Evolutionary conservation across 2,329 filamentous ascomycete species (phyloP).

Genomic region (Aureobasidium sp.): DNA sequence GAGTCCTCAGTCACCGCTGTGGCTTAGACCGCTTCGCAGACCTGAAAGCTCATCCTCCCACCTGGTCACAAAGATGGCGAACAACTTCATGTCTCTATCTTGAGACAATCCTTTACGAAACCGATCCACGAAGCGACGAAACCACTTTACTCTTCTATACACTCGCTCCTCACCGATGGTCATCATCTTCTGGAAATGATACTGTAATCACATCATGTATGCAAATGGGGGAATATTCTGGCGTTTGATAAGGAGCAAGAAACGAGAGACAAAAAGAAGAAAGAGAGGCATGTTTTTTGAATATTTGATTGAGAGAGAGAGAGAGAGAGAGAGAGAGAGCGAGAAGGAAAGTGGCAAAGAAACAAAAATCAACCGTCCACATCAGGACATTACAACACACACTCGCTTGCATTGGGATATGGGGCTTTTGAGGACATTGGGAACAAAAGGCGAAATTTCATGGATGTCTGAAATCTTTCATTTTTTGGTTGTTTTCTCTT

Average conservation of each 20-base stretch:
- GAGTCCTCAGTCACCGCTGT: constrained; percentile 35
- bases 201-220: constrained; percentile 5
- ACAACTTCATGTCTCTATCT: too few species aligned
- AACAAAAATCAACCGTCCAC: not conserved
- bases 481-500: not conserved
- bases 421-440: not conserved
- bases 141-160: not conserved
- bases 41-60: too few species aligned
- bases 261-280: not conserved
- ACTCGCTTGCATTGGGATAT: constrained; percentile 2
- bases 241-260: not conserved
- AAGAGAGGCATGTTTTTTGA: not conserved
- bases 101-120: not conserved
- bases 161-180: not conserved
- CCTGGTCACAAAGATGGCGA: not conserved
- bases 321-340: not conserved
- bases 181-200: not conserved
- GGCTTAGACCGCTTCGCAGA: not conserved
- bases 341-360: not conserved
- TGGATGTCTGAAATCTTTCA: not conserved
- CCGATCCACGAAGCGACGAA: constrained; percentile 7
- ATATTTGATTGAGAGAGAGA: not conserved
- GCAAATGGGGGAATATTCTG: not conserved
- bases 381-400: not conserved
- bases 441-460: not conserved